Base-by-base conservation (phyloP, 805 yeast genomes). In the Dipodascus geniculatus region DNA sequence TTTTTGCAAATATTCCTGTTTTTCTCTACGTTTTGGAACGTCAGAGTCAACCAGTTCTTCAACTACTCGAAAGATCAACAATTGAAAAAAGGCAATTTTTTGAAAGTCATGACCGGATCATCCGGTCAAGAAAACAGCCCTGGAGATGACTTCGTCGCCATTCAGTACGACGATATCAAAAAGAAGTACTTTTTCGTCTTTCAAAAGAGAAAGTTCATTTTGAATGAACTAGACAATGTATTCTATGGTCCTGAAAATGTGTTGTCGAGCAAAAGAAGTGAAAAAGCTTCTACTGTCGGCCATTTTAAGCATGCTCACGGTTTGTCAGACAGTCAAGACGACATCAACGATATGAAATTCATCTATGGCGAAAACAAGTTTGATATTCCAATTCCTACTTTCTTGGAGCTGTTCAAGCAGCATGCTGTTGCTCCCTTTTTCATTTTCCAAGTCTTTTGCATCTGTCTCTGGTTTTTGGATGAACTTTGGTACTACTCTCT, bases 381-480 rank as follows among this genome's bases (percentile, higher is more conserved):
- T 65, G 99, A 93, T 65, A 91, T 93, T 60, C 99, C 99, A 28
- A 78, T 93, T 53, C 99, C 99, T 51, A 80, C 96, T 0, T 91
- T 93, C 62, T 58, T 78, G 54, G 98, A 91, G 68, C 75, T 93
- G 63, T 93, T 93, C 74, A 84, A 87, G 65, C 98, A 93, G 70
- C 99, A 93, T 67, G 98, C 98, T 9, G 90, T 93, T 42, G 98
- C 99, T 14, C 99, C 99, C 11, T 87, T 93, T 68, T 93, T 93
- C 63, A 96, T 93, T 23, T 93, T 93, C 74, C 99, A 93, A 73
- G 76, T 93, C 54, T 93, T 93, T 68, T 90, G 97, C 66, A 95
- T 91, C 55, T 95, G 91, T 2, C 74, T 93, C 57, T 93, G 98
- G 97, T 78, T 87, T 65, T 79, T 93, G 80, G 98, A 93, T 71